Conservation (phyloP, 345 rosid species). For the Linum usitatissimum region DNA sequence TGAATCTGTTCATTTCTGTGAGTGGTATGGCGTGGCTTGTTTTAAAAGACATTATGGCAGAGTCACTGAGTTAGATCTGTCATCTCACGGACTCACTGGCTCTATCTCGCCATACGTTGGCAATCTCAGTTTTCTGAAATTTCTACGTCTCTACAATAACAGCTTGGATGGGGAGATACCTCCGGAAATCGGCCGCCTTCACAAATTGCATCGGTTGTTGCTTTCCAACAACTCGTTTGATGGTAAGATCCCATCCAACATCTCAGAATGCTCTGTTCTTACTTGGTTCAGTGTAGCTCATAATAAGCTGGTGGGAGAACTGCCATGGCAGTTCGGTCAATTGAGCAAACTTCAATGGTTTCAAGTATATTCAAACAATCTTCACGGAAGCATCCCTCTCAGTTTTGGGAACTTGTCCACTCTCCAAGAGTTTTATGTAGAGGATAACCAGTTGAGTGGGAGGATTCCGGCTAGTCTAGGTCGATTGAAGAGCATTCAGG, state of each 20-base stretch:
- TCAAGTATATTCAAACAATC: not conserved
- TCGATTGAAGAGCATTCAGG: slow-evolving; percentile 5
- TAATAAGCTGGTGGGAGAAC: slow-evolving; percentile 12
- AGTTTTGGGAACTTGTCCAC: slow-evolving; percentile 14
- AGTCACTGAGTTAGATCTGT: not conserved
- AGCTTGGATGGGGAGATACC: slow-evolving; percentile 3
- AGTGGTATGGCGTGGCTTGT: too few relatives aligned
- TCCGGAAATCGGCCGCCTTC: not conserved
- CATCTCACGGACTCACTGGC: not conserved
- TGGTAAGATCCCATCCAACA: slow-evolving; percentile 15
- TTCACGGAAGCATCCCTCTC: slow-evolving; percentile 18
- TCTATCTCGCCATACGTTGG: slow-evolving; percentile 10
- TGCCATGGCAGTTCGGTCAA: slow-evolving; percentile 1
- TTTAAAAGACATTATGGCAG: too few relatives aligned
- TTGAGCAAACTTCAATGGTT: not conserved
- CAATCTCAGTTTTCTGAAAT: slow-evolving; percentile 9
- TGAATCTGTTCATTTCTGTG: too few relatives aligned
- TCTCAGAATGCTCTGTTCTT: slow-evolving; percentile 6
- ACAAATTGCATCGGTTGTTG: not conserved
- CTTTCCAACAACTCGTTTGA: slow-evolving; percentile 1
- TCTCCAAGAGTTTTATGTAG: not conserved
- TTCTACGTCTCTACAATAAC: not conserved
- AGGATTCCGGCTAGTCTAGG: slow-evolving; percentile 12
- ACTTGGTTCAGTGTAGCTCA: rapidly evolving
- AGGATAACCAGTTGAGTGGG: not conserved